phyloP scores from a whole-genome alignment of 441 rosid species.

The Hura crepitans region DNA sequence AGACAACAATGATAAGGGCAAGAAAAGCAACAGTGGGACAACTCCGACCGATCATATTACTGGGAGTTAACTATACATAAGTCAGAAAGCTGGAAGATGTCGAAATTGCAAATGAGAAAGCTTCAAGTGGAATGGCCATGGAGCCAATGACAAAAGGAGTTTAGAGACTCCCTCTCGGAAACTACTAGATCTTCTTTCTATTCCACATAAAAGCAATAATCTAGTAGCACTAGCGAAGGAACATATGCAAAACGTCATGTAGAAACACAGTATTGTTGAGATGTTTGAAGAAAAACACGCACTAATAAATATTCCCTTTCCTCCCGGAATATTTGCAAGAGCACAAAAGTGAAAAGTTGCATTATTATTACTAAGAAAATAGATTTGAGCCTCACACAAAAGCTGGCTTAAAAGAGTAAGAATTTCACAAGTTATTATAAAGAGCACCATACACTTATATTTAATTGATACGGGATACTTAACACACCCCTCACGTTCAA shows the following conservation, averaged over 20 bases:
- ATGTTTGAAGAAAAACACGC: neutral
- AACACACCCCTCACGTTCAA: too few relatives aligned
- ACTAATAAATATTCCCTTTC: neutral
- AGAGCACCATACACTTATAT: too few relatives aligned
- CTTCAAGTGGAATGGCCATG: neutral
- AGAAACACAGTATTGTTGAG: neutral
- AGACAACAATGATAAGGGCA: neutral
- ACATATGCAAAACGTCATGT: neutral
- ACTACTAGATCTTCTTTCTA: neutral
- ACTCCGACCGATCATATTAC: neutral
- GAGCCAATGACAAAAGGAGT: neutral
- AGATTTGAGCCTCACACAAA: too few relatives aligned
- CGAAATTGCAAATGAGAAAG: neutral
- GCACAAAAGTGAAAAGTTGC: conserved; percentile 1
- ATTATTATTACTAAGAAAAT: too few relatives aligned
- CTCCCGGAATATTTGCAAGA: neutral
- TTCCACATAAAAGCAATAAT: neutral
- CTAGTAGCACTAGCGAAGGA: neutral
- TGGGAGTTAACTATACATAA: neutral
- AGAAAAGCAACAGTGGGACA: neutral
- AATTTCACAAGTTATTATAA: too few relatives aligned
- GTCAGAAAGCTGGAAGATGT: neutral
- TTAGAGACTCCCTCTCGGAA: neutral
- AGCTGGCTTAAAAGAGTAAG: too few relatives aligned
- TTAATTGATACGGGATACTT: too few relatives aligned